Percentiles rank a stretch among this genome's conserved stretches.
phyloP scores from a whole-genome alignment of 495 filamentous ascomycete genomes.

The Hypoxylon intermedium region DNA sequence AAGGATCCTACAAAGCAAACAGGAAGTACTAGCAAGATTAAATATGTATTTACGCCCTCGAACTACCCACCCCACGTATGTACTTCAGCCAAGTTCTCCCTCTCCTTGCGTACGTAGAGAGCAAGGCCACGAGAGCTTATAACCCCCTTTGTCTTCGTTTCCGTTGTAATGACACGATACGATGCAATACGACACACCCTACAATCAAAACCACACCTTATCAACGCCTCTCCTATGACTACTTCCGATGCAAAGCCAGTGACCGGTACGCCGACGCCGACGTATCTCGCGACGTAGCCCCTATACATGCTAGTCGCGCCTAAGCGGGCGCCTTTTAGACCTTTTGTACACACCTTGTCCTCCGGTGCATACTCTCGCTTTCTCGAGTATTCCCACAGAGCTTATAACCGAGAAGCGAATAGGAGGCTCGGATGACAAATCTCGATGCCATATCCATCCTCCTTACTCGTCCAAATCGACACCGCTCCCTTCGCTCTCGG shows the following conservation, averaged over 20 bases:
- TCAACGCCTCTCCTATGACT: neutral
- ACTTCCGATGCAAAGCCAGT: constrained; percentile 3
- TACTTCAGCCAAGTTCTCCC: too few relatives aligned
- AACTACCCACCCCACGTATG: too few relatives aligned
- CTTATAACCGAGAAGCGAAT: too few relatives aligned
- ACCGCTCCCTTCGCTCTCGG: constrained; percentile 45
- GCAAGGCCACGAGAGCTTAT: too few relatives aligned
- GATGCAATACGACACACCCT: too few relatives aligned
- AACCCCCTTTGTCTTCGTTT: too few relatives aligned
- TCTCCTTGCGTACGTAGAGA: too few relatives aligned
- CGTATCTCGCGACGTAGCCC: neutral
- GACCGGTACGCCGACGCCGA: neutral
- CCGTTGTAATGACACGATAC: too few relatives aligned
- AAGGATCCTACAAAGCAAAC: too few relatives aligned
- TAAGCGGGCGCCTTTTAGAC: neutral
- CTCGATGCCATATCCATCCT: neutral
- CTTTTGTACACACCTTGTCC: constrained; percentile 3
- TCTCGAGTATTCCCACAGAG: too few relatives aligned
- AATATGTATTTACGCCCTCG: too few relatives aligned
- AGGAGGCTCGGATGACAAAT: neutral
- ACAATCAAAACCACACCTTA: neutral
- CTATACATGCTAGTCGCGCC: constrained; percentile 1
- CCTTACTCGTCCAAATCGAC: constrained; percentile 24
- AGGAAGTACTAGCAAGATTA: too few relatives aligned
- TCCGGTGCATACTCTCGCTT: neutral